These are phyloP conservation scores for Exsudoporus floridanus DNA, from an alignment of 1,284 basidiomycete genomes.

Conservation along the genomic window DNA sequence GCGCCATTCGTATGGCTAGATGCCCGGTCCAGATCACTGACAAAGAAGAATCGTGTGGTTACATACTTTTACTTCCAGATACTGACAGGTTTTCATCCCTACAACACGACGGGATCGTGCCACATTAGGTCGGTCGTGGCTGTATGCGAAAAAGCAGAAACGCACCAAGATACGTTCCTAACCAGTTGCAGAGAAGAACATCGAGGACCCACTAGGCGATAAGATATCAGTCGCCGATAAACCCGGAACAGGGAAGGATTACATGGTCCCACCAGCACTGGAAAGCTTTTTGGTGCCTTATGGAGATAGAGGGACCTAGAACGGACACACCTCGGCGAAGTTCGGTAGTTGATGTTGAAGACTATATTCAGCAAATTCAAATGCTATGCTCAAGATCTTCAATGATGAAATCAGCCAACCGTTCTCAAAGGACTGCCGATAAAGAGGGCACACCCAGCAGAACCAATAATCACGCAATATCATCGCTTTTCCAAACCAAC, in stretches of 20 bases:
- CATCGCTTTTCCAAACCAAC: slow-evolving; percentile 87
- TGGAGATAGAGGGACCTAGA: slow-evolving; percentile 18
- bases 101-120: slow-evolving; percentile 10
- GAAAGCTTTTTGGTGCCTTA: slow-evolving; percentile 15
- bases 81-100: slow-evolving; percentile 85
- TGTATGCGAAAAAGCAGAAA: slow-evolving; percentile 5
- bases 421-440: slow-evolving; percentile 4
- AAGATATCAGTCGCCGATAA: slow-evolving; percentile 14
- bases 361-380: slow-evolving; percentile 83
- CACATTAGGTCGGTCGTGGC: slow-evolving; percentile 4
- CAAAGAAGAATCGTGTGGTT: neutral
- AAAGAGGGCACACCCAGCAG: slow-evolving; percentile 62
- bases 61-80: slow-evolving; percentile 77
- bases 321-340: slow-evolving; percentile 68
- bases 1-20: slow-evolving; percentile 78
- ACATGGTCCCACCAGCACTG: slow-evolving; percentile 91
- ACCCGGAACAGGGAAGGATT: slow-evolving; percentile 22
- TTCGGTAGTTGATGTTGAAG: slow-evolving; percentile 80
- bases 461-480: slow-evolving; percentile 87
- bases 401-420: slow-evolving; percentile 5
- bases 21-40: neutral
- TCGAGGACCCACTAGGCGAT: slow-evolving; percentile 73
- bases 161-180: slow-evolving; percentile 75
- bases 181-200: slow-evolving; percentile 83
- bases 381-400: slow-evolving; percentile 81